These are phyloP conservation scores for Pseudopithomyces maydicus DNA, from an alignment of 2,329 filamentous ascomycete species.

Conservation along the genomic window DNA sequence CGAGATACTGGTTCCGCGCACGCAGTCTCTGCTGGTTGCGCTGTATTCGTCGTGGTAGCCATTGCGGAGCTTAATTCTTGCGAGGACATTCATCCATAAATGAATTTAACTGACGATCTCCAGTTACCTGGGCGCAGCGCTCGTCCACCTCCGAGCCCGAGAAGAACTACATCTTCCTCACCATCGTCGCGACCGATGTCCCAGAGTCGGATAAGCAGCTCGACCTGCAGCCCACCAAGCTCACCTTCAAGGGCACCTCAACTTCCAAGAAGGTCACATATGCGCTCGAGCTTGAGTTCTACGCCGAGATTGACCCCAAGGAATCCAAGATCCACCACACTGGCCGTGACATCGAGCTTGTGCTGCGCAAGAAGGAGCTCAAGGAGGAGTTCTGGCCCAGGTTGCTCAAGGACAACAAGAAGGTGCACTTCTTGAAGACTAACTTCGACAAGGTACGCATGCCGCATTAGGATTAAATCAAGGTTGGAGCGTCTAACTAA, in stretches of 20 bases:
- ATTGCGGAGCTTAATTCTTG: not conserved
- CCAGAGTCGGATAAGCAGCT: slow-evolving; percentile 76
- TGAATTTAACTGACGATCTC: slow-evolving; percentile 24
- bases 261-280: slow-evolving; percentile 85
- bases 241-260: slow-evolving; percentile 84
- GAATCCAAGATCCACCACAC: slow-evolving; percentile 89
- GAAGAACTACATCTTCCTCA: slow-evolving; percentile 96
- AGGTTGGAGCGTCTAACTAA: slow-evolving; percentile 23
- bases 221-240: slow-evolving; percentile 75
- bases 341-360: slow-evolving; percentile 83
- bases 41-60: not conserved
- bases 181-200: slow-evolving; percentile 87
- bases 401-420: slow-evolving; percentile 87
- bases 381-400: slow-evolving; percentile 95
- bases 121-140: slow-evolving; percentile 98
- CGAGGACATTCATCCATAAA: not conserved
- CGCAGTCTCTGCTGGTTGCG: not conserved
- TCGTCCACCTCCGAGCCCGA: slow-evolving; percentile 77
- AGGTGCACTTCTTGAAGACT: slow-evolving; percentile 95
- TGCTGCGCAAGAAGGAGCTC: slow-evolving; percentile 96
- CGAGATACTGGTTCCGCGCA: not conserved
- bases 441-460: slow-evolving; percentile 88
- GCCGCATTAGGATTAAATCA: not conserved
- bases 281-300: slow-evolving; percentile 85
- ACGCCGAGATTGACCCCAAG: slow-evolving; percentile 83